Base-by-base conservation (phyloP, 2,329 filamentous ascomycete species). In the Huntiella abstrusa region DNA sequence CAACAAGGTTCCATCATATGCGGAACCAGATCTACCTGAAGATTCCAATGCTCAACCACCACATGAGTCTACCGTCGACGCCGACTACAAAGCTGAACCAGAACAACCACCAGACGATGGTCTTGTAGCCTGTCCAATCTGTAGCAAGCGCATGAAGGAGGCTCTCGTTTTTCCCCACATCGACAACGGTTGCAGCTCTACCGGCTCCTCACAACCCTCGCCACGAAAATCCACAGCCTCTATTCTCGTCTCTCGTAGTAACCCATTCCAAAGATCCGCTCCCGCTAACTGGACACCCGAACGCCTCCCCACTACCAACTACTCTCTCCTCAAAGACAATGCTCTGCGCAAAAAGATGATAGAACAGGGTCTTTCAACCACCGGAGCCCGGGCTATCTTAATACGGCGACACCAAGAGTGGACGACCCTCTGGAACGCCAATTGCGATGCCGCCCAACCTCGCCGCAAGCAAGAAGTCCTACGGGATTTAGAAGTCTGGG, bases 381-480 rank as follows among this genome's bases (percentile, higher is more conserved):
- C 64, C 50, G 91, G 91, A 1, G 61, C 70, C 1, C 80, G 80
- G 40, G 64, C 70, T 40, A 67, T 87, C 1, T 66, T 96, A 46
- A 80, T 88, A 58, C 73, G 71, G 53, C 74, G 92, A 13, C 87
- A 96, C 56, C 83, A 75, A 17, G 91, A 98, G 60, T 98, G 87
- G 87, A 71, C 91, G 44, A 95, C 91, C 34, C 64, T 98, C 13
- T 95, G 85, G 81, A 98, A 98, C 59, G 83, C 92, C 8, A 98
- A 98, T 58, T 94, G 86, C 62, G 91, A 98, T 60, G 81, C 87
- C 2, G 73, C 72, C 33, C 66, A 67, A 1, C 85, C 85, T 0
- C 82, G 80, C 57, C 67, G 68, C 8, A 84, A 83, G 52, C 57
- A 63, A 5, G 79, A 91, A 48, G 61, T 98, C 4, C 61, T 93